phyloP scores from a whole-genome alignment of 805 yeast species.

The Saccharomycopsis sp. region DNA sequence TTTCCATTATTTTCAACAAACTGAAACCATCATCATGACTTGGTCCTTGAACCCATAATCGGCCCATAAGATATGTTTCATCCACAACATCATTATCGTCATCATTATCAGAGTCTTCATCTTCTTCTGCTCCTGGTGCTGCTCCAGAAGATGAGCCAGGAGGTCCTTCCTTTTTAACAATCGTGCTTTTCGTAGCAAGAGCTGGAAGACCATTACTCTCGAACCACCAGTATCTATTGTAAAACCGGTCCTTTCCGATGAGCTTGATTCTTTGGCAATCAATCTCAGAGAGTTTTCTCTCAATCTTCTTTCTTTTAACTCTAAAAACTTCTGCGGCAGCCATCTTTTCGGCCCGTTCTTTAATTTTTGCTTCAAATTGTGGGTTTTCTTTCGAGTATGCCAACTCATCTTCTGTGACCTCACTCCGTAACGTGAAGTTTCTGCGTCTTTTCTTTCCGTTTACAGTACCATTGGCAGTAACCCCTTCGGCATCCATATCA shows the following conservation, averaged over 20 bases:
- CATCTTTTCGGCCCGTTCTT: conserved; percentile 36
- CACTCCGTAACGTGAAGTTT: conserved; percentile 28
- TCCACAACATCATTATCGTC: conserved; percentile 41
- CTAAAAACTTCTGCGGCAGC: conserved; percentile 39
- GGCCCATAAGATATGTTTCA: conserved; percentile 70
- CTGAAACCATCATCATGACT: conserved; percentile 33
- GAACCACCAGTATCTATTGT: conserved; percentile 93
- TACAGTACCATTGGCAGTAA: conserved; percentile 20
- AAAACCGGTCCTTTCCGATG: conserved; percentile 78
- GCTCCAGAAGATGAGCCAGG: conserved; percentile 20
- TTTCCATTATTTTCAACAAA: conserved; percentile 7
- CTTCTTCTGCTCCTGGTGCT: conserved; percentile 37
- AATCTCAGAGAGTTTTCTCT: conserved; percentile 54
- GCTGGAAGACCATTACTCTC: conserved; percentile 77
- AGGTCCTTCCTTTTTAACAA: conserved; percentile 21
- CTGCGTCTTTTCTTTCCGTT: conserved; percentile 27
- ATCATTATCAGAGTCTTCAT: conserved; percentile 36
- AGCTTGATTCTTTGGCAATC: conserved; percentile 73
- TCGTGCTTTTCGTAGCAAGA: conserved; percentile 29
- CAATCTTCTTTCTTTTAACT: conserved; percentile 45
- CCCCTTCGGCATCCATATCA: conserved; percentile 4
- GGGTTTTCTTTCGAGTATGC: conserved; percentile 34
- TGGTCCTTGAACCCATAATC: conserved; percentile 92
- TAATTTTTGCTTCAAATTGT: conserved; percentile 38
- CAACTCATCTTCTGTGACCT: conserved; percentile 36